phyloP scores from a whole-genome alignment of 2,329 filamentous ascomycete genomes.

The Fusarium continuum region DNA sequence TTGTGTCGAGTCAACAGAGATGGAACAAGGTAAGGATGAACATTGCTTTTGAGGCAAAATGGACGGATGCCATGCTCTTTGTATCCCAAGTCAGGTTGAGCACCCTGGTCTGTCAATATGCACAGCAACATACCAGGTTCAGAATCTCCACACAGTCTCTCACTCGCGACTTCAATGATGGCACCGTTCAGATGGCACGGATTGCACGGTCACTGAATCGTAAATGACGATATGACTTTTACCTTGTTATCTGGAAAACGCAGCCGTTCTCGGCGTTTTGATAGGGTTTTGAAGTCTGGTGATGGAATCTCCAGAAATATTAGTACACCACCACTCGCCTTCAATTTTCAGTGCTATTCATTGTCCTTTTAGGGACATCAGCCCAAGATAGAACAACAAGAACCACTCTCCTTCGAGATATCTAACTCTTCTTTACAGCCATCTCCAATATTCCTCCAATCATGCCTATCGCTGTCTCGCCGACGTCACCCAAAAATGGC shows the following conservation, averaged over 20 bases:
- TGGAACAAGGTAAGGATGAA: constrained; percentile 35
- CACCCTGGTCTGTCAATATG: constrained; percentile 30
- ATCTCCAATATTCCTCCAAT: constrained; percentile 29
- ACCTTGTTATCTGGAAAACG: constrained; percentile 25
- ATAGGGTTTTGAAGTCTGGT: constrained; percentile 18
- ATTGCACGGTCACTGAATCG: constrained; percentile 23
- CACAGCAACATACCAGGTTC: constrained; percentile 16
- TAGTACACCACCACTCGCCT: constrained; percentile 31
- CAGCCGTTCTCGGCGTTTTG: constrained; percentile 32
- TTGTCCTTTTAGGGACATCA: constrained; percentile 22
- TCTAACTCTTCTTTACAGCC: constrained; percentile 15
- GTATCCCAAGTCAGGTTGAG: constrained; percentile 17
- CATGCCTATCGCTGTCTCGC: constrained; percentile 60
- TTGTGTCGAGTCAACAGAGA: constrained; percentile 26
- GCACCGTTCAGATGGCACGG: constrained; percentile 24
- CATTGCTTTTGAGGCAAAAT: constrained; percentile 22
- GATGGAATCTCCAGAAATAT: constrained; percentile 16
- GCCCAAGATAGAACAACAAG: constrained; percentile 1
- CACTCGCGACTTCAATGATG: constrained; percentile 26
- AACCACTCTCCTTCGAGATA: constrained; percentile 1
- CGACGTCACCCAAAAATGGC: constrained; percentile 54
- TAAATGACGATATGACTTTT: constrained; percentile 30
- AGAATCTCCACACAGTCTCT: constrained; percentile 29
- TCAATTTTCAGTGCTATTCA: neutral
- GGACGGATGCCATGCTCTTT: constrained; percentile 35